A percentile compares a stretch with the other conserved stretches of the same genome.
phyloP scores from a whole-genome alignment of 208 protist species.

The Crithidia thermophila region DNA sequence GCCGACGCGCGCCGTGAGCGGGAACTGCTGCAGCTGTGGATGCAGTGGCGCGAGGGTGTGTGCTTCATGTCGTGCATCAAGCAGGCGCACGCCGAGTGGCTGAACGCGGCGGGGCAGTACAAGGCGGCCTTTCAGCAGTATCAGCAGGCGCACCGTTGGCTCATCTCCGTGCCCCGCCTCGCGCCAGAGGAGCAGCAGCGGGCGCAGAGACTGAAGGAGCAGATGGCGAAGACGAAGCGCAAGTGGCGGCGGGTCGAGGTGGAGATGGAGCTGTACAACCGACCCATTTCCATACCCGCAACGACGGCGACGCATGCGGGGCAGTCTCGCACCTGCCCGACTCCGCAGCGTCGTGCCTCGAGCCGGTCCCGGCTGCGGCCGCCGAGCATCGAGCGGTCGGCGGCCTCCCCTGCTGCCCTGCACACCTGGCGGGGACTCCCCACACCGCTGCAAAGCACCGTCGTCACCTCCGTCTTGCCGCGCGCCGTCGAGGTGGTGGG shows the following conservation, averaged over 20 bases:
- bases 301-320: background rate
- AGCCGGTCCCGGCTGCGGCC: too few relatives aligned
- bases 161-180: slow-evolving; percentile 39
- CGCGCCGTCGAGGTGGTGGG: slow-evolving; percentile 44
- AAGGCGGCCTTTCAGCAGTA: slow-evolving; percentile 52
- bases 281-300: background rate
- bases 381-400: background rate
- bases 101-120: slow-evolving; percentile 34
- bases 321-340: background rate
- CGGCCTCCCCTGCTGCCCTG: background rate
- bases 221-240: slow-evolving; percentile 39
- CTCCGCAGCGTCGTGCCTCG: background rate
- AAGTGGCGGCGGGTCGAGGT: slow-evolving; percentile 29
- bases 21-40: slow-evolving; percentile 30
- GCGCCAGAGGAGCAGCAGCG: slow-evolving; percentile 48
- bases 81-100: slow-evolving; percentile 64
- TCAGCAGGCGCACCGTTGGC: slow-evolving; percentile 69
- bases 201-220: slow-evolving; percentile 35
- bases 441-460: slow-evolving; percentile 36
- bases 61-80: slow-evolving; percentile 65
- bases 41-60: slow-evolving; percentile 67
- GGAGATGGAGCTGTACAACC: slow-evolving; percentile 28
- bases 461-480: slow-evolving; percentile 73
- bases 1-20: slow-evolving; percentile 9
- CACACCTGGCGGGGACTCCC: slow-evolving; percentile 5